Evolutionary conservation across 2,329 filamentous ascomycete species (phyloP), one percentile per base, ranked within the genome.

Genomic region (Phyllosticta citribraziliensis): DNA sequence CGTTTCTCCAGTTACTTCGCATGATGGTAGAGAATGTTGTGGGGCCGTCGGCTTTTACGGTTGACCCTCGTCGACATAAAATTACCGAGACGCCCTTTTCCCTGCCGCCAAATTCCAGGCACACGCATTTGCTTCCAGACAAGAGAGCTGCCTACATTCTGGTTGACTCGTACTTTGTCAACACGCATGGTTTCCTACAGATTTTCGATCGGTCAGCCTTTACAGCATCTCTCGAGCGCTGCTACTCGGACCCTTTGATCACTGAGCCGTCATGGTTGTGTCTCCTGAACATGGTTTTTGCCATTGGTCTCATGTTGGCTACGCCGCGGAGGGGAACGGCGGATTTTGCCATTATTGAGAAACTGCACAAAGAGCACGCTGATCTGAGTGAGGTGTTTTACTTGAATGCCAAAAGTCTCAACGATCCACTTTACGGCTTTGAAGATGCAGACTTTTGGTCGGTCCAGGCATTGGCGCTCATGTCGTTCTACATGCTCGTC

Each of bases 361-460:
- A 78, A 58, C 72, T 87, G 20, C 76, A 77, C 20, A 74, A 72
- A 5, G 76, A 79, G 35, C 73, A 77, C 30, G 69, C 76, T 1
- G 80, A 83, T 64, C 76, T 80, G 64, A 82, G 83, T n/a, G 84
- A 88, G 64, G 72, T 82, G 11, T 86, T 87, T 68, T 88, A 84
- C 66, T 74, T 79, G 17, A 83, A 80, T 64, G 85, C 84, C 5
- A 84, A 81, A 64, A 76, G 75, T 52, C 73, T 86, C 17, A 74
- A 74, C 40, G 77, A 79, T 60, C 77, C 76, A 9, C 70, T 76
- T 58, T 74, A 70, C 2, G 76, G 82, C 0, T 80, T 86, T 55
- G 84, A 87, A 66, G 82, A 86, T 66, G 82, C 80, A 22, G 81
- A 85, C 60, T 81, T 88, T 62, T 86, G 84, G 82, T 83, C 83